These are phyloP conservation scores for Huntiella decipiens DNA, from an alignment of 2,329 filamentous ascomycete genomes.

Conservation along the genomic window DNA sequence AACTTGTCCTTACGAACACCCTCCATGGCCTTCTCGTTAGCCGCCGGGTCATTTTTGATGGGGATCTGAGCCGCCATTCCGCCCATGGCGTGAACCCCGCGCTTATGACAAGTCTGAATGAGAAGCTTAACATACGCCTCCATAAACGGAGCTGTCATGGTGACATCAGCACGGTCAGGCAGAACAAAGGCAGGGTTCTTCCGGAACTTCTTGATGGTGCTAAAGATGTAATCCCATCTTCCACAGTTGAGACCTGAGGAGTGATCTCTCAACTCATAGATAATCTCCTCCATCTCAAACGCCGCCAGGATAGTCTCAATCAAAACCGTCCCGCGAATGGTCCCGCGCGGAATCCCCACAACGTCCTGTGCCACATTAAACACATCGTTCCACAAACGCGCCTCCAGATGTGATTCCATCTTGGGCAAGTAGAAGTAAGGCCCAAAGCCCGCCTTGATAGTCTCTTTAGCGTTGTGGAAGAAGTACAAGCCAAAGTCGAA, in stretches of 20 bases:
- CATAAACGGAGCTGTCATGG: constrained; percentile 99
- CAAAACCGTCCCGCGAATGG: constrained; percentile 82
- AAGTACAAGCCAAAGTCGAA: constrained; percentile 99
- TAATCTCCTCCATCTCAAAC: constrained; percentile 99
- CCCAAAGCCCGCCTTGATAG: constrained; percentile 64
- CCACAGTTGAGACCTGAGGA: constrained; percentile 94
- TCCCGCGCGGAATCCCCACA: constrained; percentile 73
- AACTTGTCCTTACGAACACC: constrained; percentile 88
- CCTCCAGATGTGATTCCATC: constrained; percentile 96
- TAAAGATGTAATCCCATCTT: constrained; percentile 99
- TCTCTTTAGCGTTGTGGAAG: constrained; percentile 90
- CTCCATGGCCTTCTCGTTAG: constrained; percentile 90
- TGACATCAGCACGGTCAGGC: constrained; percentile 75
- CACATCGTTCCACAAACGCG: constrained; percentile 90
- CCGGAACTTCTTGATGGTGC: constrained; percentile 98
- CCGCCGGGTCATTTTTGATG: constrained; percentile 81
- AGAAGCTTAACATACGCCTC: constrained; percentile 89
- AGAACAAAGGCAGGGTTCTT: constrained; percentile 85
- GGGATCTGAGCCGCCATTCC: constrained; percentile 98
- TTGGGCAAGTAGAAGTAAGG: constrained; percentile 98
- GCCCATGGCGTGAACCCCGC: constrained; percentile 96
- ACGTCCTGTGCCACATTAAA: constrained; percentile 95
- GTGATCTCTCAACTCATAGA: constrained; percentile 96
- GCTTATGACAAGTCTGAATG: constrained; percentile 93
- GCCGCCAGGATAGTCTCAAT: constrained; percentile 96